These are phyloP conservation scores for Rhododendron henanense DNA, from an alignment of 148 eudicot genomes.

Conservation along the genomic window DNA sequence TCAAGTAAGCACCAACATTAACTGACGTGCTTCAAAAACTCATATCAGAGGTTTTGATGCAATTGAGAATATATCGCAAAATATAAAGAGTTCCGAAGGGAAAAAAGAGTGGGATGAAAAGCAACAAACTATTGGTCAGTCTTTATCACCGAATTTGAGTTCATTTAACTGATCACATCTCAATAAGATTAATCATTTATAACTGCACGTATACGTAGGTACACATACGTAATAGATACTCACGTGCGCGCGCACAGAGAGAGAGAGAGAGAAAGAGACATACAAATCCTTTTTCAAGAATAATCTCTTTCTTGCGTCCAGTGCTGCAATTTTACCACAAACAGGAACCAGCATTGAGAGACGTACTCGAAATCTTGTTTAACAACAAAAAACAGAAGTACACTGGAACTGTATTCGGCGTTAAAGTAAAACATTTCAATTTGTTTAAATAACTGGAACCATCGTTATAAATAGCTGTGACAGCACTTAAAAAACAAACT, in stretches of 20 bases:
- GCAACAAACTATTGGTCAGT: background rate
- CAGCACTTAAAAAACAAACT: background rate
- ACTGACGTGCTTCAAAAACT: background rate
- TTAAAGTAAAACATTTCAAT: background rate
- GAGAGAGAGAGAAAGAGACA: conserved; percentile 14
- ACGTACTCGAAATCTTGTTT: background rate
- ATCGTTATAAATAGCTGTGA: background rate
- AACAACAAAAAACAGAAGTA: background rate
- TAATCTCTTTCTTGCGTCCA: conserved; percentile 77
- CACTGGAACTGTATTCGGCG: background rate
- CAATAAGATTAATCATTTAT: background rate
- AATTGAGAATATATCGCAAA: too few species aligned
- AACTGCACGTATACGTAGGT: background rate
- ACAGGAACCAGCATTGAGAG: conserved; percentile 12
- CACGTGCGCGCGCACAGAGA: background rate
- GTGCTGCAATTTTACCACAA: conserved; percentile 52
- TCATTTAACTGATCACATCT: background rate
- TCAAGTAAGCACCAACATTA: background rate
- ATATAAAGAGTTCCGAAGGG: background rate
- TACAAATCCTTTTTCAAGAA: conserved; percentile 75
- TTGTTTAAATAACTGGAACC: background rate
- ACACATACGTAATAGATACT: background rate
- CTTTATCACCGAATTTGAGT: background rate
- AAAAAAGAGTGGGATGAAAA: background rate
- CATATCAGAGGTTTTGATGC: background rate